A percentile compares a stretch with the other conserved stretches of the same genome.
Evolutionary conservation across 1,284 basidiomycete species (phyloP).

Genomic region (Phaffia rhodozyma): DNA sequence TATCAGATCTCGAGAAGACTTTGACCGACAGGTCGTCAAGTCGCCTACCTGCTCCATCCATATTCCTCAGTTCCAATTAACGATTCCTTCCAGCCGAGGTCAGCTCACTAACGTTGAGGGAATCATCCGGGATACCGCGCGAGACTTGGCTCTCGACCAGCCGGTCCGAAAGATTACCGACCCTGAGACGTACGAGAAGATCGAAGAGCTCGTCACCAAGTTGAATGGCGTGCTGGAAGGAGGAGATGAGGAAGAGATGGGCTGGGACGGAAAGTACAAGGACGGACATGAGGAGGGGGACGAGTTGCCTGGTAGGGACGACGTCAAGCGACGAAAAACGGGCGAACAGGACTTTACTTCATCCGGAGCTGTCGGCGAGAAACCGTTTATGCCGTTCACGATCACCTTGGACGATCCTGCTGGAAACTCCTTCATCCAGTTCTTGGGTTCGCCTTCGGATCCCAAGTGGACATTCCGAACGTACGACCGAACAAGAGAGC

Average conservation of each 20-base stretch:
- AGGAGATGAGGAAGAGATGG: constrained; percentile 43
- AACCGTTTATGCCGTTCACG: constrained; percentile 63
- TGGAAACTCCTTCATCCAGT: constrained; percentile 91
- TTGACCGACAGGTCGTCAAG: constrained; percentile 89
- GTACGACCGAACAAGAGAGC: constrained; percentile 69
- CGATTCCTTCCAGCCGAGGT: constrained; percentile 75
- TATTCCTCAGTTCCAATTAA: constrained; percentile 82
- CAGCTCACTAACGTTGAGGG: constrained; percentile 96
- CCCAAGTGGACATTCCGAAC: constrained; percentile 87
- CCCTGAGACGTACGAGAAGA: constrained; percentile 61
- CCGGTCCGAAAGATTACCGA: constrained; percentile 75
- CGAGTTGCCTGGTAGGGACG: constrained; percentile 5
- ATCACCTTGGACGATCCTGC: constrained; percentile 83
- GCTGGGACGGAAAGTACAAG: constrained; percentile 27
- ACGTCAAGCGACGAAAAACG: constrained; percentile 15
- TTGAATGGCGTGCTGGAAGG: constrained; percentile 60
- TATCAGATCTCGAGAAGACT: constrained; percentile 61
- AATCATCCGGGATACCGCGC: constrained; percentile 67
- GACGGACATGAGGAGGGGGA: constrained; percentile 32
- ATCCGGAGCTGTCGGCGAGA: constrained; percentile 28
- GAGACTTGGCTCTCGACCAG: constrained; percentile 75
- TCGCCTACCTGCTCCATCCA: constrained; percentile 67
- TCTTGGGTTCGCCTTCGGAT: constrained; percentile 61
- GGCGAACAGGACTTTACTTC: constrained; percentile 16
- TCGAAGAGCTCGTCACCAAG: constrained; percentile 59